phyloP scores from a whole-genome alignment of 1,139 yeast genomes.

The Candida albicans region DNA sequence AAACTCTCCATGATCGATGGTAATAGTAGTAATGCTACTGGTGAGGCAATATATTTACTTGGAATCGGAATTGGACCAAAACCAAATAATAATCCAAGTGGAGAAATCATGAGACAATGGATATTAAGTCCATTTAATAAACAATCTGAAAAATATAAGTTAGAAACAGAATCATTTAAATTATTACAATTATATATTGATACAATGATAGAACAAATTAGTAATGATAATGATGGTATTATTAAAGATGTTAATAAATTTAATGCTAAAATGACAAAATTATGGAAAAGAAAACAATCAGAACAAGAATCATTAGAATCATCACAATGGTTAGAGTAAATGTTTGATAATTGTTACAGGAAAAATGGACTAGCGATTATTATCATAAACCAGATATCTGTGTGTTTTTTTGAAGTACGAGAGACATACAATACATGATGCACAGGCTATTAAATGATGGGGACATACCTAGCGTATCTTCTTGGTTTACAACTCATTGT shows the following conservation, averaged over 20 bases:
- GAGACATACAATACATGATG: no score
- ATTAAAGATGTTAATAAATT: constrained; percentile 23
- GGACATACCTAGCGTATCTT: no score
- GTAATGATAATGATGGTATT: constrained; percentile 17
- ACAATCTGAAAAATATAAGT: constrained; percentile 17
- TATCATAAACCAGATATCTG: no score
- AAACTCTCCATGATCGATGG: constrained; percentile 4
- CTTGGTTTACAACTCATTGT: no score
- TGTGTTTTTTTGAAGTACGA: no score
- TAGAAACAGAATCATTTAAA: constrained; percentile 19
- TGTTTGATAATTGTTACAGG: neutral
- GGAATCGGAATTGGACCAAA: constrained; percentile 50
- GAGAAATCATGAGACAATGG: constrained; percentile 42
- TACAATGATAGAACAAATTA: constrained; percentile 11
- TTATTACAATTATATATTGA: constrained; percentile 20
- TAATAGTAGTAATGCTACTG: constrained; percentile 6
- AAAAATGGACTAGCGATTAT: no score
- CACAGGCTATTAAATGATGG: no score
- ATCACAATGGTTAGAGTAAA: neutral
- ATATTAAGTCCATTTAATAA: constrained; percentile 32
- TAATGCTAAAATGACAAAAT: constrained; percentile 18
- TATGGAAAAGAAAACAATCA: constrained; percentile 9
- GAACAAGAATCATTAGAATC: neutral
- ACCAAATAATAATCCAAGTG: constrained; percentile 31
- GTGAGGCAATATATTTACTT: constrained; percentile 25